Evolutionary conservation across 1,284 basidiomycete species (phyloP).

Genomic region (Cutaneotrichosporon cutaneum): DNA sequence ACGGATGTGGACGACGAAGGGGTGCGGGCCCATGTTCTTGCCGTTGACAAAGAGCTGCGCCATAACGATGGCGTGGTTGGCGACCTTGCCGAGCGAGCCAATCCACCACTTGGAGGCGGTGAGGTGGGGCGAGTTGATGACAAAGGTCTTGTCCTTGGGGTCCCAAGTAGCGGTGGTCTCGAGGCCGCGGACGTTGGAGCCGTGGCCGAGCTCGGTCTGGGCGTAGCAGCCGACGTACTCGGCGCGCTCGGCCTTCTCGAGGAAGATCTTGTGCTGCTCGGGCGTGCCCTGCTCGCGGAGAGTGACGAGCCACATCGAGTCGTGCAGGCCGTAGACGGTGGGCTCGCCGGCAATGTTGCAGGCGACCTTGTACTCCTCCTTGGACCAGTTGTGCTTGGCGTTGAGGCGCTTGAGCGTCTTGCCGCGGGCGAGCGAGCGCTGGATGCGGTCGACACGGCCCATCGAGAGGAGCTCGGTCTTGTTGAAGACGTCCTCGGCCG

Average conservation of each 20-base stretch:
- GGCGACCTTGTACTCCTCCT: constrained; percentile 21
- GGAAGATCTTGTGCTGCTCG: constrained; percentile 29
- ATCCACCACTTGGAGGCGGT: constrained; percentile 60
- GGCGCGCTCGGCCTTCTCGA: constrained; percentile 19
- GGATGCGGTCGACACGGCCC: constrained; percentile 25
- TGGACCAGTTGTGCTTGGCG: constrained; percentile 19
- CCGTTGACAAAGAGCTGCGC: constrained; percentile 59
- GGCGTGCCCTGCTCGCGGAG: constrained; percentile 24
- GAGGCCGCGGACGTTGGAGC: constrained; percentile 61
- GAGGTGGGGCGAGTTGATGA: constrained; percentile 59
- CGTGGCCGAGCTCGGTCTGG: constrained; percentile 57
- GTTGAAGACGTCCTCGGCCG: constrained; percentile 19
- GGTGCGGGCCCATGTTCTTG: constrained; percentile 59
- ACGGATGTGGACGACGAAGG: constrained; percentile 59
- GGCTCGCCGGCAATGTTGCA: constrained; percentile 21
- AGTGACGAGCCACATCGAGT: constrained; percentile 22
- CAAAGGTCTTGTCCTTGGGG: constrained; percentile 57
- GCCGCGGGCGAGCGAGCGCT: constrained; percentile 27
- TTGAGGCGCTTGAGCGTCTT: constrained; percentile 25
- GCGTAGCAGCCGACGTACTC: constrained; percentile 59
- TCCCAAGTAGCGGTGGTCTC: constrained; percentile 62
- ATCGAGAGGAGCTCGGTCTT: constrained; percentile 26
- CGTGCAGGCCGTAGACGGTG: constrained; percentile 26
- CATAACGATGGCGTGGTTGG: constrained; percentile 61
- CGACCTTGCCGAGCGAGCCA: constrained; percentile 59